phyloP scores from a whole-genome alignment of 129 eudicot genomes.

The Centrapalus pauciflorus region DNA sequence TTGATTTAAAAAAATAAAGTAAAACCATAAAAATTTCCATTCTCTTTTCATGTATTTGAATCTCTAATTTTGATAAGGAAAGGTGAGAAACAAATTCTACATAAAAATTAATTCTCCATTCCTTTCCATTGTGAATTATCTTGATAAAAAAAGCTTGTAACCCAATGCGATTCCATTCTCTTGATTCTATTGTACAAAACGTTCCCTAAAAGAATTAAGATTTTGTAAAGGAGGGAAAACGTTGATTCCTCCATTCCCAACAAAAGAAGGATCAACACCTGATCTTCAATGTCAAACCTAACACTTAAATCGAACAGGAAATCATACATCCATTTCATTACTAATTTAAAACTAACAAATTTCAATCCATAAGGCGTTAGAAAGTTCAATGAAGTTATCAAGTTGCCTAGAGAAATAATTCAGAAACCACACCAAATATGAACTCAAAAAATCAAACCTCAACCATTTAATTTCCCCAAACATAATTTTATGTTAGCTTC shows the following conservation, averaged over 20 bases:
- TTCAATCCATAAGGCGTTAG: background rate
- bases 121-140: too few species aligned
- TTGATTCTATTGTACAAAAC: too few species aligned
- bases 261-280: background rate
- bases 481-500: background rate
- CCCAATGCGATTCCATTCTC: too few species aligned
- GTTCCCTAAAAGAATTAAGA: background rate
- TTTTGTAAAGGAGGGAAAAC: background rate
- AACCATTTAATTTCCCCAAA: background rate
- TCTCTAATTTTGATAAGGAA: too few species aligned
- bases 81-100: too few species aligned
- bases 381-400: background rate
- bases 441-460: slow-evolving; percentile 8
- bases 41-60: too few species aligned
- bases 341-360: background rate
- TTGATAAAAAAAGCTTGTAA: too few species aligned
- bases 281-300: background rate
- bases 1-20: too few species aligned
- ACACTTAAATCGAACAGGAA: background rate
- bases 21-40: too few species aligned
- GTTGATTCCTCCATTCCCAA: background rate
- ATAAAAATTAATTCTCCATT: too few species aligned
- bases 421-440: background rate
- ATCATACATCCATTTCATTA: background rate
- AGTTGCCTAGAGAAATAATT: background rate